Evolutionary conservation across 148 eudicot species (phyloP), one percentile per base, ranked within the genome.

Genomic region (Nyssa sinensis): DNA sequence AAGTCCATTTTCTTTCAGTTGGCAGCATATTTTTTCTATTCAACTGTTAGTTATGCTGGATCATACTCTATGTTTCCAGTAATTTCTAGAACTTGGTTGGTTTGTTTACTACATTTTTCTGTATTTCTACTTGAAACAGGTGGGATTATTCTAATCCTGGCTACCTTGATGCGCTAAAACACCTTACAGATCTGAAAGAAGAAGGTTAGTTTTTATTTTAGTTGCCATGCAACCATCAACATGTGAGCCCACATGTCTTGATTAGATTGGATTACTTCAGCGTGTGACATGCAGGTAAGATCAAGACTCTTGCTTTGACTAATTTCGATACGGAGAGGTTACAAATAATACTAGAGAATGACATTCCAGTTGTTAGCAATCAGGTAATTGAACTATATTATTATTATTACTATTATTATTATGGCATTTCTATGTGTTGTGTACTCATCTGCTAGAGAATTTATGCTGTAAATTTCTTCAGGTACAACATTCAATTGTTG

Each of bases 401-500:
- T 72, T 11, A 59, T 49, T 37, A 21, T 29, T 3, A 19, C 10
- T 35, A n/a, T 32, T 72, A 6, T 55, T 13, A 19, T 55, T 55
- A 3, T 37, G 59, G 59, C 23, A 55, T 1, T 16, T 51, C 19
- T 53, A 13, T n/a, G 37, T 55, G 2, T 58, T 0, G 29, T 23
- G 53, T 16, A 47, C 16, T 62, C 33, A 21, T 8, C 67, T 39
- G 28, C 60, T 30, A 47, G 35, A 55, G 14, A 33, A 31, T 65
- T 47, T 31, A 21, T 21, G 31, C 34, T 71, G 44, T 79, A 24
- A 66, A 51, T 39, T 74, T 78, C 65, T 88, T 81, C 85, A 94
- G 98, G 99, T 95, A 74, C 99, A 95, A 82, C 97, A 95, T 86
- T 95, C 99, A 63, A 80, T 95, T 49, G 84, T 95, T 61, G 99